Evolutionary conservation across 208 protist genomes (phyloP).

Genomic region (Porcisia deanei): DNA sequence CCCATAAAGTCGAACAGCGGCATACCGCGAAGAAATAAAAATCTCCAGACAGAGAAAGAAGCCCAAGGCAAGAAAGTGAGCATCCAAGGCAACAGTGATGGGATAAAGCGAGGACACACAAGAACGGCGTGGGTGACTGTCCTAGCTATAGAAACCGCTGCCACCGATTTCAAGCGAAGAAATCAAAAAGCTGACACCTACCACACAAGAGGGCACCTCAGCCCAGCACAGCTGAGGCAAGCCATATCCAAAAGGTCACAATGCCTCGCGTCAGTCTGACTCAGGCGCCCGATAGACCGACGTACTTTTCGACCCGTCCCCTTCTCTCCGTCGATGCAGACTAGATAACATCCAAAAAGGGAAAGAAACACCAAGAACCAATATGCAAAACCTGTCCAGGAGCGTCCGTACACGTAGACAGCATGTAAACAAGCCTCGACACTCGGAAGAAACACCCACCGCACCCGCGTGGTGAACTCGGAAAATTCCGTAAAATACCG

Average conservation of each 20-base stretch:
- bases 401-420: neutral
- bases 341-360: neutral
- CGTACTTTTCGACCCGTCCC: neutral
- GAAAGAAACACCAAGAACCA: neutral
- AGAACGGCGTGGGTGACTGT: neutral
- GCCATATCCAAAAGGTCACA: neutral
- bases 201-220: neutral
- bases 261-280: neutral
- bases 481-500: too few species aligned
- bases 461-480: neutral
- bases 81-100: neutral
- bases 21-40: neutral
- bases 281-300: neutral
- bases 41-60: neutral
- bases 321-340: neutral
- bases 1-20: neutral
- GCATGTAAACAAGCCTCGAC: neutral
- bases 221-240: too few species aligned
- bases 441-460: neutral
- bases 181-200: neutral
- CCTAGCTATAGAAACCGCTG: neutral
- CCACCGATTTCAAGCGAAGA: neutral
- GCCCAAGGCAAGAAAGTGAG: slow-evolving; percentile 1
- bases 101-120: neutral
- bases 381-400: too few species aligned